Evolutionary conservation across 805 yeast genomes (phyloP).

Genomic region (Saturnispora zaruensis): DNA sequence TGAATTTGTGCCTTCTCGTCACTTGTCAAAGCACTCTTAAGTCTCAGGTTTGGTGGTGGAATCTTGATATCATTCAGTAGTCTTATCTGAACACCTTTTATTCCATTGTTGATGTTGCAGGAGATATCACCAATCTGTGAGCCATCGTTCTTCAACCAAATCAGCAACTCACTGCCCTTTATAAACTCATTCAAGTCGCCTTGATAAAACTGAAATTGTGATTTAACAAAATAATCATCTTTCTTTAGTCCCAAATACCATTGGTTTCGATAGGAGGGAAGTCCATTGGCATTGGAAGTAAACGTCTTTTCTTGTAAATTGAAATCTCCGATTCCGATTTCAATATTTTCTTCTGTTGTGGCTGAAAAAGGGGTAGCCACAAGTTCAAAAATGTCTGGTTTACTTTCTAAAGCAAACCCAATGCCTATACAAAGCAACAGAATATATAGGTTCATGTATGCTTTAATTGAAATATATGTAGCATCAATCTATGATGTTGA

Average conservation of each 20-base stretch:
- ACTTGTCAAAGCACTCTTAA: not conserved
- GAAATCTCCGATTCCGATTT: not conserved
- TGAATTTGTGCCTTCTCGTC: not conserved
- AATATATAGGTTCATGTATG: not conserved
- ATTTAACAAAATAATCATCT: conserved; percentile 6
- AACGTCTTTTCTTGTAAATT: not conserved
- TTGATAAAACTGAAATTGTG: conserved; percentile 7
- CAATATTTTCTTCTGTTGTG: not conserved
- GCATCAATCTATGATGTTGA: not conserved
- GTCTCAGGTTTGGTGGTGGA: conserved; percentile 2
- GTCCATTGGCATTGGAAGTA: not conserved
- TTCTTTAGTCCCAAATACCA: conserved; percentile 6
- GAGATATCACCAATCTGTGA: not conserved
- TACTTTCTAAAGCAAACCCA: not conserved
- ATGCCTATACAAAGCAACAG: not conserved
- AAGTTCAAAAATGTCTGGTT: not conserved
- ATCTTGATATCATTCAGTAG: not conserved
- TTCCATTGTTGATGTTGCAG: not conserved
- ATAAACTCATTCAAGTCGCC: not conserved
- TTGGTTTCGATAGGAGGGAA: not conserved
- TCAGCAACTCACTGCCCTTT: not conserved
- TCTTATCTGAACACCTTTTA: not conserved
- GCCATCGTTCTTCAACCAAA: not conserved
- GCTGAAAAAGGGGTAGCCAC: not conserved
- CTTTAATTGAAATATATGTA: not conserved